phyloP scores from a whole-genome alignment of 495 filamentous ascomycete genomes.

The Penicillium parvum region DNA sequence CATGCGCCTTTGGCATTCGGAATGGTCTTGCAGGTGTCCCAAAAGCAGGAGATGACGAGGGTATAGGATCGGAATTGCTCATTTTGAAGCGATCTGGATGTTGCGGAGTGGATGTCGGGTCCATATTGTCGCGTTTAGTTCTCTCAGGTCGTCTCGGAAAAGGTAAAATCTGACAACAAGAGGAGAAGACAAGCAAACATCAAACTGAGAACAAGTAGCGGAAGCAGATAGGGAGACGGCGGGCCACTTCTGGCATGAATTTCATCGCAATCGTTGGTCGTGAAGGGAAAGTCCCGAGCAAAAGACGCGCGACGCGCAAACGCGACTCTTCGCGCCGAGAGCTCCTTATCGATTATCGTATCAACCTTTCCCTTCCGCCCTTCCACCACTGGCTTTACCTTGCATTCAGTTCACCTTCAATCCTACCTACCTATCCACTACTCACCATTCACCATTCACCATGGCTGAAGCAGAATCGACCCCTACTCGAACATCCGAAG shows the following conservation, averaged over 20 bases:
- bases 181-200: background rate
- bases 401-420: background rate
- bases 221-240: too few species aligned
- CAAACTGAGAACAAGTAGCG: background rate
- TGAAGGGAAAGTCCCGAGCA: background rate
- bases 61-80: constrained; percentile 53
- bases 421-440: background rate
- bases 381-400: background rate
- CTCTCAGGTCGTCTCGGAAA: background rate
- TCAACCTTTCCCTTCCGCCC: background rate
- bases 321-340: constrained; percentile 12
- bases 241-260: too few species aligned
- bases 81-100: constrained; percentile 28
- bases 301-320: constrained; percentile 21
- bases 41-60: constrained; percentile 87
- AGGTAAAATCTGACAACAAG: background rate
- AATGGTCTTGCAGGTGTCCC: constrained; percentile 76
- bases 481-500: background rate
- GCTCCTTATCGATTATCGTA: constrained; percentile 7
- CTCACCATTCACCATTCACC: background rate
- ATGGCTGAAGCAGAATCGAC: constrained; percentile 23
- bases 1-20: constrained; percentile 35
- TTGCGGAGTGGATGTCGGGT: constrained; percentile 24
- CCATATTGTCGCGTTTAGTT: constrained; percentile 16
- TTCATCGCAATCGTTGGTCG: background rate